Percentiles rank a stretch among this genome's conserved stretches.
These are phyloP conservation scores for Phyllosticta citrichinensis DNA, from an alignment of 2,329 filamentous ascomycete genomes.

Conservation along the genomic window DNA sequence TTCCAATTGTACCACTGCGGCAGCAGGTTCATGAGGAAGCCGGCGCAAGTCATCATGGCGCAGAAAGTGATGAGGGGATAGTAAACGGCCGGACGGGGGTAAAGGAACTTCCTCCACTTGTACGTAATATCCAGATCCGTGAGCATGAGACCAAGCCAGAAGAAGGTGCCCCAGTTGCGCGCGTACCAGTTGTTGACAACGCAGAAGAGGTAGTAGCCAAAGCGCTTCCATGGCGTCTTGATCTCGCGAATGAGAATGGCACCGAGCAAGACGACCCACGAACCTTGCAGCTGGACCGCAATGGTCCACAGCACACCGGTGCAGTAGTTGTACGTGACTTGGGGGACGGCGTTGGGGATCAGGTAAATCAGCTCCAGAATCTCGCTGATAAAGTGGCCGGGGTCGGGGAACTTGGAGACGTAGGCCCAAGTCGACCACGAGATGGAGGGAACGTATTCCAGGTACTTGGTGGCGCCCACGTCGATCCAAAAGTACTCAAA, in stretches of 20 bases:
- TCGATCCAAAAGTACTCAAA: constrained; percentile 40
- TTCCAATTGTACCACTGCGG: constrained; percentile 28
- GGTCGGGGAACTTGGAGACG: constrained; percentile 30
- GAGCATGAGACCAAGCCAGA: constrained; percentile 36
- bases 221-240: constrained; percentile 38
- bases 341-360: constrained; percentile 39
- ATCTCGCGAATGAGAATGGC: constrained; percentile 36
- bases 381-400: constrained; percentile 35
- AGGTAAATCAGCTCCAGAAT: constrained; percentile 36
- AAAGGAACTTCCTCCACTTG: constrained; percentile 32
- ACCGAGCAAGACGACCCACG: constrained; percentile 35
- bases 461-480: constrained; percentile 32
- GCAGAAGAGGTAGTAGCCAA: constrained; percentile 34
- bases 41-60: constrained; percentile 19
- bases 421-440: constrained; percentile 41
- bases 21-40: constrained; percentile 29
- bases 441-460: constrained; percentile 37
- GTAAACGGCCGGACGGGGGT: constrained; percentile 24
- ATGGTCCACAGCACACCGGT: constrained; percentile 43
- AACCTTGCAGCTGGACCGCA: constrained; percentile 38
- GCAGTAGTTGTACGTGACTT: constrained; percentile 40
- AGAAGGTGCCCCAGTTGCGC: constrained; percentile 36
- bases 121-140: constrained; percentile 39
- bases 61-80: constrained; percentile 28
- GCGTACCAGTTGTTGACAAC: constrained; percentile 39